Evolutionary conservation across 495 filamentous ascomycete genomes (phyloP).

Genomic region (Letharia columbiana): DNA sequence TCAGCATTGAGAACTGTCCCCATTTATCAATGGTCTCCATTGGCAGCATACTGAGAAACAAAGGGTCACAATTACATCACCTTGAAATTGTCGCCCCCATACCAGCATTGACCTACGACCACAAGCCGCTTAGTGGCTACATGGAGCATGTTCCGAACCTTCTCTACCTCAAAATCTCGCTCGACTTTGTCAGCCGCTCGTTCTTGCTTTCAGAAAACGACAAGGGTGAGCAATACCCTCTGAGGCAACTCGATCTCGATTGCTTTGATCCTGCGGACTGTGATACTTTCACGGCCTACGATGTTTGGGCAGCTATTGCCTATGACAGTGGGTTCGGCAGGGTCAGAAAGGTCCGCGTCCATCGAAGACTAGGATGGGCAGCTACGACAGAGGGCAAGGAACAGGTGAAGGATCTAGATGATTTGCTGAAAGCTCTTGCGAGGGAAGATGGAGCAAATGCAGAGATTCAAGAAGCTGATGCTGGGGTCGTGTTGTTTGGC

Average conservation of each 20-base stretch:
- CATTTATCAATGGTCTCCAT: slow-evolving; percentile 13
- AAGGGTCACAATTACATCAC: not conserved
- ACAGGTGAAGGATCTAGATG: slow-evolving; percentile 11
- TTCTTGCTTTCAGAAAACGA: not conserved
- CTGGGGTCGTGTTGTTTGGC: slow-evolving; percentile 15
- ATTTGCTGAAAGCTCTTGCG: slow-evolving; percentile 13
- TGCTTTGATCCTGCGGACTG: slow-evolving; percentile 9
- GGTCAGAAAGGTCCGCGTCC: slow-evolving; percentile 8
- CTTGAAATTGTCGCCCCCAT: slow-evolving; percentile 7
- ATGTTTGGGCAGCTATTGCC: not conserved
- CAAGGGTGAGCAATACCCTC: not conserved
- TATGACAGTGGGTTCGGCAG: not conserved
- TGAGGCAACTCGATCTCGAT: slow-evolving; percentile 7
- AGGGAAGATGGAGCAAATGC: slow-evolving; percentile 19
- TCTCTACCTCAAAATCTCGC: slow-evolving; percentile 9
- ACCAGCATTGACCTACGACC: not conserved
- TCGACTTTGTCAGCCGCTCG: not conserved
- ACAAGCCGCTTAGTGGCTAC: not conserved
- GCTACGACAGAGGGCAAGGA: not conserved
- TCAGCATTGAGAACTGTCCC: slow-evolving; percentile 16
- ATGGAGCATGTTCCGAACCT: slow-evolving; percentile 8
- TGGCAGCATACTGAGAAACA: slow-evolving; percentile 1
- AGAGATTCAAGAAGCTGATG: slow-evolving; percentile 17
- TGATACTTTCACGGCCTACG: not conserved
- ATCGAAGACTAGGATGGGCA: slow-evolving; percentile 4